Conservation (phyloP, 768 basidiomycete genomes). For the Chalciporus piperatus region DNA sequence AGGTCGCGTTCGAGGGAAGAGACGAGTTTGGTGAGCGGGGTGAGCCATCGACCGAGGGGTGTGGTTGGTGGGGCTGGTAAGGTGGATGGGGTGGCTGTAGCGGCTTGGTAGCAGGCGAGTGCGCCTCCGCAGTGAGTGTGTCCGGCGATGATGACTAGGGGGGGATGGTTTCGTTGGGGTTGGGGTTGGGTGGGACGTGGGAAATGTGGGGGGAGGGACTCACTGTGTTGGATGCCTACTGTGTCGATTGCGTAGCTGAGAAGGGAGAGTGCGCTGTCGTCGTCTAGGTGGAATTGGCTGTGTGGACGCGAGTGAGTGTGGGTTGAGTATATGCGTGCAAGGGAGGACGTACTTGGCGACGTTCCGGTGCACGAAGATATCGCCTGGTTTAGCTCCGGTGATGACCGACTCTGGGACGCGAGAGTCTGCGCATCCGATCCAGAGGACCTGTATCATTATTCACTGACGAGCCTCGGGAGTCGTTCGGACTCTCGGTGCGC, state of each 20-base stretch:
- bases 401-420: constrained; percentile 82
- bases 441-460: constrained; percentile 56
- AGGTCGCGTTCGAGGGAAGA: constrained; percentile 46
- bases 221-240: constrained; percentile 77
- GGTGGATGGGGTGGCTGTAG: not conserved
- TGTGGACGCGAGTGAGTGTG: not conserved
- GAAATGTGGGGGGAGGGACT: constrained; percentile 24
- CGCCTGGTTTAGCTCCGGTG: constrained; percentile 73
- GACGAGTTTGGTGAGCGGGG: constrained; percentile 55
- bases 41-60: constrained; percentile 68
- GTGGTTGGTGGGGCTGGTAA: constrained; percentile 33
- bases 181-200: too few species aligned
- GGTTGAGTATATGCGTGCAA: not conserved
- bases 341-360: constrained; percentile 69
- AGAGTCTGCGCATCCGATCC: constrained; percentile 87
- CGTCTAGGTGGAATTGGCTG: constrained; percentile 73
- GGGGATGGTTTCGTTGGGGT: too few species aligned
- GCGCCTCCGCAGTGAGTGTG: constrained; percentile 85
- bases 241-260: constrained; percentile 69
- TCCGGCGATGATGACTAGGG: constrained; percentile 83
- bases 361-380: constrained; percentile 86
- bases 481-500: too few species aligned
- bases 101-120: constrained; percentile 49
- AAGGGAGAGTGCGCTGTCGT: constrained; percentile 69
- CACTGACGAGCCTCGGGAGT: too few species aligned